Conservation (phyloP, 2,329 filamentous ascomycete genomes). For the Aspergillus nomiae region DNA sequence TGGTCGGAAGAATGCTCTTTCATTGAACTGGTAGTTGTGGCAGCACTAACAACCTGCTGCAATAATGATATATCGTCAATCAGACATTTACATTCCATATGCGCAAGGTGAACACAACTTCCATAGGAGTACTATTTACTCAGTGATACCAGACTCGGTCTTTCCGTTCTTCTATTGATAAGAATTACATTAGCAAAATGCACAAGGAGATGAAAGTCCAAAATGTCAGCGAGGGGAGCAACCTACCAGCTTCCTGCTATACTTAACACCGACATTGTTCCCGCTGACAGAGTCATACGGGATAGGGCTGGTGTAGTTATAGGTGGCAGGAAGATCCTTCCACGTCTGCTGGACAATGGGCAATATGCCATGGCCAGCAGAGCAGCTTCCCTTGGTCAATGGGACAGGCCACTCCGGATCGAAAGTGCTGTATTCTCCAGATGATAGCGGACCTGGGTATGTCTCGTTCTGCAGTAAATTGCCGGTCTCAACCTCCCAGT, state of each 20-base stretch:
- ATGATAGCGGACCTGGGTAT: slow-evolving; percentile 51
- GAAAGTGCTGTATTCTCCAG: slow-evolving; percentile 27
- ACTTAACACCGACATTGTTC: slow-evolving; percentile 23
- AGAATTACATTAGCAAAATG: not conserved
- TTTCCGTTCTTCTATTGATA: slow-evolving; percentile 10
- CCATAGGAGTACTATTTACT: not conserved
- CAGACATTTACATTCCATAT: not conserved
- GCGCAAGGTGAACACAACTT: not conserved
- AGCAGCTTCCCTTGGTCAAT: slow-evolving; percentile 34
- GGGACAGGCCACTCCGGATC: slow-evolving; percentile 33
- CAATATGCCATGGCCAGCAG: slow-evolving; percentile 38
- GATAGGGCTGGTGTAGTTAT: slow-evolving; percentile 38
- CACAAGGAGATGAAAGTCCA: not conserved
- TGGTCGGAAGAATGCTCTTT: no score
- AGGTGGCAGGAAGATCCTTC: slow-evolving; percentile 26
- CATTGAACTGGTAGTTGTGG: no score
- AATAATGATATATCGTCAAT: not conserved
- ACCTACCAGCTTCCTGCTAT: slow-evolving; percentile 20
- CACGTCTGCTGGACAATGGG: slow-evolving; percentile 35
- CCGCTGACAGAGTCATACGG: slow-evolving; percentile 26
- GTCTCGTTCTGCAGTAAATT: slow-evolving; percentile 56
- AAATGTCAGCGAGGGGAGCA: no score
- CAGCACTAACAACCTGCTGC: no score
- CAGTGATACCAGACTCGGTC: slow-evolving; percentile 6
- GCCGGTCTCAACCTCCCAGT: slow-evolving; percentile 43